Conservation (phyloP, 164 flowering plant genomes). For the Annona squamosa region DNA sequence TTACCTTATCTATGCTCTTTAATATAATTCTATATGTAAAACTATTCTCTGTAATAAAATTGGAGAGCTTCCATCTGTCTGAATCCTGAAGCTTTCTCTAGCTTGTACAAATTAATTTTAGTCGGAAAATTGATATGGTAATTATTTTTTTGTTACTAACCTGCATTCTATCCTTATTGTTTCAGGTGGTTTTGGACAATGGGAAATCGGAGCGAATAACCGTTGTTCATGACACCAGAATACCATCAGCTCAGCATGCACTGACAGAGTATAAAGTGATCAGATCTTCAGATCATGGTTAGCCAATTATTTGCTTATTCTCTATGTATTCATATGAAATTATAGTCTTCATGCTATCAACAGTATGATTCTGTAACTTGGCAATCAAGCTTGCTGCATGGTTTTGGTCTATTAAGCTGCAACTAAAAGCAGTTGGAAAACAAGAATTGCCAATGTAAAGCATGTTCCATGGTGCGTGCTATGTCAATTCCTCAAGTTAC, state of each 20-base stretch:
- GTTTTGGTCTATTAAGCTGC: not conserved
- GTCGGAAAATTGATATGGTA: too few species aligned
- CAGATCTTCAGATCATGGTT: constrained; percentile 44
- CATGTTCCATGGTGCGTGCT: not conserved
- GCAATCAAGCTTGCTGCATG: not conserved
- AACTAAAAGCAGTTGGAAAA: not conserved
- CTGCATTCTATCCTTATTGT: not conserved
- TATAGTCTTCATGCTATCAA: not conserved
- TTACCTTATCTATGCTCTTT: not conserved
- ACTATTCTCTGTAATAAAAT: too few species aligned
- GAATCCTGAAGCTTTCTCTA: too few species aligned
- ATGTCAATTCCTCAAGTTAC: not conserved
- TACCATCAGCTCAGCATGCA: constrained; percentile 56
- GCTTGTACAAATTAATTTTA: too few species aligned
- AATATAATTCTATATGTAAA: too few species aligned
- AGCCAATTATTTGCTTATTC: constrained; percentile 12
- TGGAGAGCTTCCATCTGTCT: too few species aligned
- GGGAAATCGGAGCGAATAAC: constrained; percentile 86
- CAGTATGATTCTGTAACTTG: not conserved
- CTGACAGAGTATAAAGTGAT: constrained; percentile 74
- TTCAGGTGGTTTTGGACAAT: constrained; percentile 68
- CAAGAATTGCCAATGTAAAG: not conserved
- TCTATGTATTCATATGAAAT: too few species aligned
- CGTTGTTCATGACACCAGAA: constrained; percentile 24
- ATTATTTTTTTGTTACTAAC: too few species aligned